Evolutionary conservation across 1,284 basidiomycete species (phyloP).

Genomic region (Ustilago sp.): DNA sequence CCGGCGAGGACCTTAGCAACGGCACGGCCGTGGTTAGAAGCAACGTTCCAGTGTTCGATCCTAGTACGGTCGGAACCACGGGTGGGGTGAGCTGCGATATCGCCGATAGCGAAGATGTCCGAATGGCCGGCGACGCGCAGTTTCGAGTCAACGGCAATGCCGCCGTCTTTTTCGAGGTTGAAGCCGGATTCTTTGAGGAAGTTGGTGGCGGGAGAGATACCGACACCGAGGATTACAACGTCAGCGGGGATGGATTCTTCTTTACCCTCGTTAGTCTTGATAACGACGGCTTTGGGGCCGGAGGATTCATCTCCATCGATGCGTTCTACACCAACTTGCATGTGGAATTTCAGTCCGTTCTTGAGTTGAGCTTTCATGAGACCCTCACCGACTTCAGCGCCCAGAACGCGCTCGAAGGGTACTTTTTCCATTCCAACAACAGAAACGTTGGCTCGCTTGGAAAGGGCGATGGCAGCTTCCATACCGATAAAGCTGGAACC

Average conservation of each 20-base stretch:
- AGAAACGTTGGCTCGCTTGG: conserved; percentile 78
- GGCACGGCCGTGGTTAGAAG: conserved; percentile 85
- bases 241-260: conserved; percentile 77
- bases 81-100: conserved; percentile 86
- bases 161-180: conserved; percentile 74
- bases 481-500: conserved; percentile 94
- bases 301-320: conserved; percentile 72
- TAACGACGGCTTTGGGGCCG: conserved; percentile 73
- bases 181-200: conserved; percentile 78
- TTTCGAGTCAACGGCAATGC: conserved; percentile 83
- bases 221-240: conserved; percentile 87
- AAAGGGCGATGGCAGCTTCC: conserved; percentile 83
- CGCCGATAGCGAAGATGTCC: conserved; percentile 86
- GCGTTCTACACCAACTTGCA: conserved; percentile 80
- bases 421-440: conserved; percentile 87
- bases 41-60: conserved; percentile 94
- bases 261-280: conserved; percentile 75
- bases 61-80: conserved; percentile 73
- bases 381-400: conserved; percentile 82
- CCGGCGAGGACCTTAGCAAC: conserved; percentile 75
- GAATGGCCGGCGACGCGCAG: conserved; percentile 76
- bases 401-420: conserved; percentile 85
- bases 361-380: conserved; percentile 77
- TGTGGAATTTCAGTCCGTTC: conserved; percentile 82
- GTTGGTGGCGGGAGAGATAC: conserved; percentile 85